phyloP scores from a whole-genome alignment of 305 asterid genomes.

The Fraxinus floribunda region DNA sequence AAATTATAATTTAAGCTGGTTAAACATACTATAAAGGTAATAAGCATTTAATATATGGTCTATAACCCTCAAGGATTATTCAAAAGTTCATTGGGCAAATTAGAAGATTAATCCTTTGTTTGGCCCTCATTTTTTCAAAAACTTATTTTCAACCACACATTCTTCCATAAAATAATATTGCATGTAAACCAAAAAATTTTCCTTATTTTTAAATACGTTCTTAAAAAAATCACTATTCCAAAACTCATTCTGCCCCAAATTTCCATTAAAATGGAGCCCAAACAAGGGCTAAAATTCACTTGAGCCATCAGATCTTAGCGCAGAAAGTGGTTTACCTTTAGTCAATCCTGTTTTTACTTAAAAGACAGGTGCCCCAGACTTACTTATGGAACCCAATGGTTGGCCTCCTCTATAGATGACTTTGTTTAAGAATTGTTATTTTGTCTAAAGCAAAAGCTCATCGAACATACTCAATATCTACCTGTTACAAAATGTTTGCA shows the following conservation, averaged over 20 bases:
- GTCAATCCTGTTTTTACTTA: background rate
- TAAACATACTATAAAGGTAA: background rate
- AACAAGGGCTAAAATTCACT: background rate
- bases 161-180: too few species aligned
- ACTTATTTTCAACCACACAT: too few species aligned
- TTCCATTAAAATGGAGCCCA: background rate
- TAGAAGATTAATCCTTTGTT: background rate
- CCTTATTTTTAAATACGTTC: background rate
- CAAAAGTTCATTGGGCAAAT: background rate
- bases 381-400: background rate
- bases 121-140: too few species aligned
- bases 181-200: background rate
- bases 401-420: background rate
- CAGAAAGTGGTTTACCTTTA: background rate
- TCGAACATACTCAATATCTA: background rate
- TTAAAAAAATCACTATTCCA: background rate
- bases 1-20: background rate
- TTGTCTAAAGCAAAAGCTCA: background rate
- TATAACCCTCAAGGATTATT: background rate
- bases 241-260: background rate
- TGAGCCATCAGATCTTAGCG: background rate
- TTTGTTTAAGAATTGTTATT: background rate
- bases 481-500: background rate
- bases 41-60: background rate
- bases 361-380: background rate